A percentile compares a stretch with the other conserved stretches of the same genome.
These are phyloP conservation scores for Pyricularia sp. DNA, from an alignment of 2,329 filamentous ascomycete genomes.

Conservation along the genomic window DNA sequence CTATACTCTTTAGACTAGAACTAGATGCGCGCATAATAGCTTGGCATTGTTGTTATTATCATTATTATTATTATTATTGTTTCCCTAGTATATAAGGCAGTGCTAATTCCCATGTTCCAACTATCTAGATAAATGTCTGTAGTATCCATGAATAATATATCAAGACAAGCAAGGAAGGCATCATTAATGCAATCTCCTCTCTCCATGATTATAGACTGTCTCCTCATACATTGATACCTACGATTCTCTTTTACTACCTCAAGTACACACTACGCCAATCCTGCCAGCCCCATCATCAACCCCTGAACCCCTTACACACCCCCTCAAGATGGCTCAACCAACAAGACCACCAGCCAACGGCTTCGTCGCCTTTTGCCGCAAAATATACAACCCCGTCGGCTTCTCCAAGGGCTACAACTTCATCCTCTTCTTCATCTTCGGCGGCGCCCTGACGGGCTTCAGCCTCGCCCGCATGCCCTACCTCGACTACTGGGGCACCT, in stretches of 20 bases:
- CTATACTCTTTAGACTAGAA: no score
- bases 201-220: neutral
- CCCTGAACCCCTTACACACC: neutral
- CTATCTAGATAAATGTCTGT: no score
- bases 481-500: slow-evolving; percentile 32
- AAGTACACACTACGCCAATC: neutral
- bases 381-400: slow-evolving; percentile 36
- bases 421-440: slow-evolving; percentile 39
- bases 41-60: no score
- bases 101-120: no score
- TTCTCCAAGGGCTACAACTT: slow-evolving; percentile 52
- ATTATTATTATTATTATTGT: no score
- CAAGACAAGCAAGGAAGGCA: neutral
- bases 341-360: slow-evolving; percentile 3
- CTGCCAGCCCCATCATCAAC: neutral
- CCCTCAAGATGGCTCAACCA: neutral
- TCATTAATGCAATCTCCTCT: neutral
- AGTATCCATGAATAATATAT: neutral
- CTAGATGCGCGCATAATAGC: no score
- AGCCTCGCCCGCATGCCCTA: slow-evolving; percentile 36
- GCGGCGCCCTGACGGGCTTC: slow-evolving; percentile 36
- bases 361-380: slow-evolving; percentile 14
- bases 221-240: neutral
- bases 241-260: neutral
- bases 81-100: no score